Base-by-base conservation (phyloP, 768 basidiomycete species). In the Hericium erinaceus region DNA sequence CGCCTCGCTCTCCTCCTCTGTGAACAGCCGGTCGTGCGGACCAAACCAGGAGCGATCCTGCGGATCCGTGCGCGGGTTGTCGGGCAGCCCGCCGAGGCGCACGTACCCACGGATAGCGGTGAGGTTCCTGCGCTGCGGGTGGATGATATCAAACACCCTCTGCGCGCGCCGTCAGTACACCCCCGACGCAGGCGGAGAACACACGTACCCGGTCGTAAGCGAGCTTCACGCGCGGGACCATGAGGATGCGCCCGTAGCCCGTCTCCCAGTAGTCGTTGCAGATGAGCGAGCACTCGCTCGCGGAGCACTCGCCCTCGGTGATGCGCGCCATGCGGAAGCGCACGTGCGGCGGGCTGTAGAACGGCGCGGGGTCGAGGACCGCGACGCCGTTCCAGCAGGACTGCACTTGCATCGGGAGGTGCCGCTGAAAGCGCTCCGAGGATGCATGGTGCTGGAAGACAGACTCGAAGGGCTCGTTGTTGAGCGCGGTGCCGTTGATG, bases 351-450 rank as follows among this genome's bases (percentile, higher is more conserved):
- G 90, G 89, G 2, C 79, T 76, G 73, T 99, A 99, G 74, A 99
- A 89, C 6, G 97, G 97, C 10, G 88, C 94, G 0, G 97, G 94
- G 68, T 98, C 97, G 55, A 98, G 79, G 8, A 99, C 76, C 38
- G 95, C 95, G 64, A 98, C 87, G 16, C 97, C 97, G 69, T 98
- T 99, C 97, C 97, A 98, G 73, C 95, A 99, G 4, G 89, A 87
- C 74, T 98, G 95, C 24, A 98, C 92, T 68, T 99, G 97, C 20
- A 98, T 75, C 0, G 97, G 95, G 1, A 99, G 79, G 69, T 99
- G 95, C 44, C 80, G 76, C 69, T 92, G 90, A 82, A 95, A 99
- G 33, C 93, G 83, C 48, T 82, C 75, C 12, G 84, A 80, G 2
- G 89, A 89, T 24, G 82, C 72, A 5, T 78, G 68, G 66, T 98